A percentile compares a stretch with the other conserved stretches of the same genome.
Conservation (phyloP, 2,329 filamentous ascomycete species). For the Ceratocystis cubensis region DNA sequence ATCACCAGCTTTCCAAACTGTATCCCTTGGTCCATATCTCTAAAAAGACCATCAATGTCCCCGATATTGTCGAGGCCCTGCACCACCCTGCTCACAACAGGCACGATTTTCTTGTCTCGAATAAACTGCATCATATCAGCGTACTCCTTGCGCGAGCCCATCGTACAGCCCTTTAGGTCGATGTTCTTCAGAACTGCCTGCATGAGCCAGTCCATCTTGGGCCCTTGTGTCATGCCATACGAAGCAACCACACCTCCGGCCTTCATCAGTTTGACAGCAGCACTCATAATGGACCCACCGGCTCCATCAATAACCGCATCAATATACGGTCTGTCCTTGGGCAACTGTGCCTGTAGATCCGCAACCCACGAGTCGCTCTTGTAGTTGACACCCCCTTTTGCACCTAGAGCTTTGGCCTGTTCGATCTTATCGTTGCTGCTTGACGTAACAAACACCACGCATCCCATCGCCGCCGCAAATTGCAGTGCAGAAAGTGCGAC, state of each 20-base stretch:
- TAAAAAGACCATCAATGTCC: slow-evolving; percentile 72
- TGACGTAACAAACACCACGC: slow-evolving; percentile 71
- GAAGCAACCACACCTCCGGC: slow-evolving; percentile 68
- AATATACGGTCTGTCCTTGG: slow-evolving; percentile 52
- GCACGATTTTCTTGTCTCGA: slow-evolving; percentile 55
- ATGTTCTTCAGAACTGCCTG: slow-evolving; percentile 73
- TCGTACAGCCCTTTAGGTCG: slow-evolving; percentile 73
- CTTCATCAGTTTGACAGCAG: slow-evolving; percentile 57
- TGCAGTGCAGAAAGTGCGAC: slow-evolving; percentile 72
- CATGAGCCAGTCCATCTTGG: slow-evolving; percentile 82
- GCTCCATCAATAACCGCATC: slow-evolving; percentile 87
- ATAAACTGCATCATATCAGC: slow-evolving; percentile 83
- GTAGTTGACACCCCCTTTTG: slow-evolving; percentile 71
- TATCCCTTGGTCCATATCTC: slow-evolving; percentile 70
- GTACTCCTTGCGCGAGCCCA: slow-evolving; percentile 86
- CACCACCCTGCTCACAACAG: slow-evolving; percentile 63
- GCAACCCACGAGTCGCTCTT: slow-evolving; percentile 70
- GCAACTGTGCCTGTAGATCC: slow-evolving; percentile 51
- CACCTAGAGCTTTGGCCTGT: slow-evolving; percentile 59
- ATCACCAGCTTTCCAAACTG: slow-evolving; percentile 94
- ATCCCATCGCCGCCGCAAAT: slow-evolving; percentile 63
- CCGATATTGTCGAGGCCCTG: slow-evolving; percentile 61
- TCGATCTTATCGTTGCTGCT: slow-evolving; percentile 63
- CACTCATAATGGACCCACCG: slow-evolving; percentile 69
- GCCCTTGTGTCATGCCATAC: slow-evolving; percentile 83